Evolutionary conservation across 2,329 filamentous ascomycete genomes (phyloP).

Genomic region (Aspergillus sp.): DNA sequence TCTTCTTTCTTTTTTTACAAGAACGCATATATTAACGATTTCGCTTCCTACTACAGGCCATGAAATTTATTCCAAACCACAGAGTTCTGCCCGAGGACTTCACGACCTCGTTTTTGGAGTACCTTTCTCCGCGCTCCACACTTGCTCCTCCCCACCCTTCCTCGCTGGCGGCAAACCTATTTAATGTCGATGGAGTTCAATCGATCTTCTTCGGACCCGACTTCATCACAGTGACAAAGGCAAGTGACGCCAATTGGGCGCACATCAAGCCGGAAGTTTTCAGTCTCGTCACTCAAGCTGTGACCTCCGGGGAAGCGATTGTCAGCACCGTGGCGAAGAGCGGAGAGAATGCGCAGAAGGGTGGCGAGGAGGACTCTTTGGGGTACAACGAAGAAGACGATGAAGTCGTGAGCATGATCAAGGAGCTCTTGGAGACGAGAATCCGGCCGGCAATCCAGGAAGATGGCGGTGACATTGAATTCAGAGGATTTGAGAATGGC

Average conservation of each 20-base stretch:
- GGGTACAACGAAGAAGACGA: slow-evolving; percentile 86
- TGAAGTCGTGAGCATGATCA: slow-evolving; percentile 97
- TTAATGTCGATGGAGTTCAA: slow-evolving; percentile 93
- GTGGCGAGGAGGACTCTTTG: slow-evolving; percentile 65
- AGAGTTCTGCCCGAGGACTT: slow-evolving; percentile 75
- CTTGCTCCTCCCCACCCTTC: slow-evolving; percentile 87
- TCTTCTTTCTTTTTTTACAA: not conserved
- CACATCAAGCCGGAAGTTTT: slow-evolving; percentile 96
- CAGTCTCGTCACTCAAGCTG: slow-evolving; percentile 86
- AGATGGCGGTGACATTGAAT: slow-evolving; percentile 96
- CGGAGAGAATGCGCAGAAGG: slow-evolving; percentile 50
- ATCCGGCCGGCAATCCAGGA: slow-evolving; percentile 96
- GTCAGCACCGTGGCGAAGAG: slow-evolving; percentile 70
- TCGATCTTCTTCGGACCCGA: slow-evolving; percentile 92
- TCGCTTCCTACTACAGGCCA: slow-evolving; percentile 45
- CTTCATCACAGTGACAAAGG: slow-evolving; percentile 96
- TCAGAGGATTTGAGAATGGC: slow-evolving; percentile 82
- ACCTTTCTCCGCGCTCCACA: slow-evolving; percentile 83
- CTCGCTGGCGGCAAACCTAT: slow-evolving; percentile 81
- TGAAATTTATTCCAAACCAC: slow-evolving; percentile 95
- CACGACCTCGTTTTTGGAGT: slow-evolving; percentile 80
- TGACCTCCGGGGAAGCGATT: slow-evolving; percentile 78
- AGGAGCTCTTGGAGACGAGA: slow-evolving; percentile 91
- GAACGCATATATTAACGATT: not conserved
- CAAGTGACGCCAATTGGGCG: slow-evolving; percentile 83